A percentile compares a stretch with the other conserved stretches of the same genome.
Conservation (phyloP, 352 stramenopile genomes). For the Thraustotheca clavata region DNA sequence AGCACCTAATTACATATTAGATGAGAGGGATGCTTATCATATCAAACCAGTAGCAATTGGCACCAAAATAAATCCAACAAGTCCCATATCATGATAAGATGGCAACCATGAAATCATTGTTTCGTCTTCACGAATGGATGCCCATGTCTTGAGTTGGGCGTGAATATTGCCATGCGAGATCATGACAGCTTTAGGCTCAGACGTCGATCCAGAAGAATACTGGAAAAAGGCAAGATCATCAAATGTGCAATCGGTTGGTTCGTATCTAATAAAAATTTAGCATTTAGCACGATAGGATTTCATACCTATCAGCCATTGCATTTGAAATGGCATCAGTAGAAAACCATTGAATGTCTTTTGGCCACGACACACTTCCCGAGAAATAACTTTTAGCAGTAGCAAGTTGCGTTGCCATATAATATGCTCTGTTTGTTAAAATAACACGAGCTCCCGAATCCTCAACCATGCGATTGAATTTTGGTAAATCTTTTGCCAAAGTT, state of each 20-base stretch:
- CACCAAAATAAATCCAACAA: slow-evolving; percentile 75
- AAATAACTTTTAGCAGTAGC: slow-evolving; percentile 73
- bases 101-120: slow-evolving; percentile 74
- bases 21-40: not conserved
- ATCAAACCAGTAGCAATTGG: slow-evolving; percentile 27
- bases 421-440: slow-evolving; percentile 67
- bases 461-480: slow-evolving; percentile 23
- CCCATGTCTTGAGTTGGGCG: slow-evolving; percentile 66
- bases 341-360: slow-evolving; percentile 57
- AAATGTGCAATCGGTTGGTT: slow-evolving; percentile 32
- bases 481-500: slow-evolving; percentile 19
- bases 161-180: slow-evolving; percentile 72
- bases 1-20: slow-evolving; percentile 23
- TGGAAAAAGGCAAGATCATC: slow-evolving; percentile 76
- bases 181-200: slow-evolving; percentile 74
- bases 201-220: slow-evolving; percentile 75
- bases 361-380: slow-evolving; percentile 48
- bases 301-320: slow-evolving; percentile 41
- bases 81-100: slow-evolving; percentile 78
- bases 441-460: slow-evolving; percentile 17
- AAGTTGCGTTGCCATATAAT: slow-evolving; percentile 73
- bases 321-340: slow-evolving; percentile 53
- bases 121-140: slow-evolving; percentile 46
- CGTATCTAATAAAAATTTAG: slow-evolving; percentile 21
- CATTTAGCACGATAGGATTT: slow-evolving; percentile 2